Percentiles rank a stretch among this genome's conserved stretches.
phyloP scores from a whole-genome alignment of 2,329 filamentous ascomycete genomes.

The Exserohilum rostratum region DNA sequence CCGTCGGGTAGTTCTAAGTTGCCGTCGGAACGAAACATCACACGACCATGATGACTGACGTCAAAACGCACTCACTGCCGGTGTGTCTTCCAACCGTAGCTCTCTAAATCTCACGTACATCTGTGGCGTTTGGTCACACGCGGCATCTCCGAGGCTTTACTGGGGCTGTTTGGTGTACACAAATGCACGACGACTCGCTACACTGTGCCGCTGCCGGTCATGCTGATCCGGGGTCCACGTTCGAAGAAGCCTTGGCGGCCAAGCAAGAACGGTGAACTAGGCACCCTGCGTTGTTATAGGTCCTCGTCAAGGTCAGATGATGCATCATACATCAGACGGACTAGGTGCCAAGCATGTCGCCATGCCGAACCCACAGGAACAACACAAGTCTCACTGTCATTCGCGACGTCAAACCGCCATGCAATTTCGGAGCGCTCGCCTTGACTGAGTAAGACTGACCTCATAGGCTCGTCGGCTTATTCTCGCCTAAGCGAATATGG shows the following conservation, averaged over 20 bases:
- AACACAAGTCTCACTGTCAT: constrained; percentile 5
- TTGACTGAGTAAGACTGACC: too few species aligned
- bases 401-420: not conserved
- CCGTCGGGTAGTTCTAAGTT: not conserved
- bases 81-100: not conserved
- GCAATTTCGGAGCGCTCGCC: not conserved
- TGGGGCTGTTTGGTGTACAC: not conserved
- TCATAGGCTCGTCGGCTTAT: not conserved
- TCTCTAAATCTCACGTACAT: not conserved
- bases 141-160: not conserved
- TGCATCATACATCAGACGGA: not conserved
- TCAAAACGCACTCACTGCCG: not conserved
- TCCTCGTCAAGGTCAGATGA: constrained; percentile 2
- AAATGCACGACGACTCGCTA: not conserved
- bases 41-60: not conserved
- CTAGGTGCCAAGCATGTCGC: not conserved
- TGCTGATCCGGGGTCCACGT: not conserved
- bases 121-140: not conserved
- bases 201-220: not conserved
- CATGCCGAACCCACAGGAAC: not conserved
- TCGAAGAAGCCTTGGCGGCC: not conserved
- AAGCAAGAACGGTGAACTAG: not conserved
- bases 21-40: not conserved
- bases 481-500: not conserved
- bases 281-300: constrained; percentile 6